A percentile compares a stretch with the other conserved stretches of the same genome.
phyloP scores from a whole-genome alignment of 2,329 filamentous ascomycete genomes.

The Pezicula neosporulosa region DNA sequence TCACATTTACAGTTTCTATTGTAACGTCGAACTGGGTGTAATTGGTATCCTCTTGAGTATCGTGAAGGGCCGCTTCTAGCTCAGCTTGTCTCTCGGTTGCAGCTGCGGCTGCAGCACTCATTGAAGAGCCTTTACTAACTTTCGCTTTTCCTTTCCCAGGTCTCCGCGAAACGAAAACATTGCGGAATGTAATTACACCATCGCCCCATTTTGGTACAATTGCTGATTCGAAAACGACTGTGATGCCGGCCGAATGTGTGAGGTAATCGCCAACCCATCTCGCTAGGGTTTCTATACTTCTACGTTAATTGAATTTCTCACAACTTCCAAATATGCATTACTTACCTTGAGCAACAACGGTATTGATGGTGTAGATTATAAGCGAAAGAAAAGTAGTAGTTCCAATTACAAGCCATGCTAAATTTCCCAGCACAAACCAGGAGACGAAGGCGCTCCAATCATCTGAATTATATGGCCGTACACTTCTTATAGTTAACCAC shows the following conservation, averaged over 20 bases:
- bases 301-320: slow-evolving; percentile 12
- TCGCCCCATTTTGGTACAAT: slow-evolving; percentile 96
- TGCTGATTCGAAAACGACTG: slow-evolving; percentile 94
- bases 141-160: slow-evolving; percentile 79
- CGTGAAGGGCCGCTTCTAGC: slow-evolving; percentile 34
- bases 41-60: slow-evolving; percentile 80
- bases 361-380: slow-evolving; percentile 88
- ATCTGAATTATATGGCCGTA: slow-evolving; percentile 90
- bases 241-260: slow-evolving; percentile 87
- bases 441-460: slow-evolving; percentile 95
- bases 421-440: slow-evolving; percentile 90
- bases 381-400: slow-evolving; percentile 97
- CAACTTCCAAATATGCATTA: slow-evolving; percentile 17
- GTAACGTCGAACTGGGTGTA: slow-evolving; percentile 98
- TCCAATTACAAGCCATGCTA: slow-evolving; percentile 93
- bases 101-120: slow-evolving; percentile 78
- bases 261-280: slow-evolving; percentile 94
- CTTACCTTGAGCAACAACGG: slow-evolving; percentile 87
- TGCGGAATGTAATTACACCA: slow-evolving; percentile 93
- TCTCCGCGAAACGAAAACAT: slow-evolving; percentile 90
- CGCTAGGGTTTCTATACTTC: slow-evolving; percentile 73
- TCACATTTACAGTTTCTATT: slow-evolving; percentile 93
- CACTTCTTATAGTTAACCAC: slow-evolving; percentile 94
- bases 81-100: slow-evolving; percentile 63
- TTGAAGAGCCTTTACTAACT: slow-evolving; percentile 88